Conservation (phyloP, 306 rosid species). For the Dalbergia cultrata region DNA sequence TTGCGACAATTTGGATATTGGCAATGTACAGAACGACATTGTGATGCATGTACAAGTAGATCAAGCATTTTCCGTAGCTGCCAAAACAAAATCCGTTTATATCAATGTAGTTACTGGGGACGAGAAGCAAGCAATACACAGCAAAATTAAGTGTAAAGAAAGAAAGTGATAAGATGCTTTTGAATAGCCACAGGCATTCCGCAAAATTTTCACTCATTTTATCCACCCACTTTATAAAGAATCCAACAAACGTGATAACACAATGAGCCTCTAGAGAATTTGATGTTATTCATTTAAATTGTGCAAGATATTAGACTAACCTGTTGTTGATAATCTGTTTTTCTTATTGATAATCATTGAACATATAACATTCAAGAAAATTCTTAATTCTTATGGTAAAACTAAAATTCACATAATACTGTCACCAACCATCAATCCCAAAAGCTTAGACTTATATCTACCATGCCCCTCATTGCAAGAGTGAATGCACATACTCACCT, state of each 20-base stretch:
- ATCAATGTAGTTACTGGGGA: slow-evolving; percentile 21
- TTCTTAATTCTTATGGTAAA: background rate
- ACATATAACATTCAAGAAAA: slow-evolving; percentile 3
- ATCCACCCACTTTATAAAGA: background rate
- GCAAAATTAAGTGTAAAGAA: background rate
- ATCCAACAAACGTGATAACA: slow-evolving; percentile 31
- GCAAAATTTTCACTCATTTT: background rate
- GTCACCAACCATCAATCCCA: too few relatives aligned
- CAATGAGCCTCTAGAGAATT: background rate
- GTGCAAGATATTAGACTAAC: background rate
- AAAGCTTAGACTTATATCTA: too few relatives aligned
- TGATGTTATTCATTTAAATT: background rate
- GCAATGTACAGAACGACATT: slow-evolving; percentile 90
- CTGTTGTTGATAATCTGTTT: slow-evolving; percentile 5
- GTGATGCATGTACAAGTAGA: slow-evolving; percentile 96
- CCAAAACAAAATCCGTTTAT: slow-evolving; percentile 46
- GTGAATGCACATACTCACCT: too few relatives aligned
- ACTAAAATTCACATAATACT: background rate
- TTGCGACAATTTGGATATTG: slow-evolving; percentile 97
- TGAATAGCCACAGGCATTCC: background rate
- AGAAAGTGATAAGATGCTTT: slow-evolving; percentile 7
- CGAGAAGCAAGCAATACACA: slow-evolving; percentile 29
- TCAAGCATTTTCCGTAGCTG: slow-evolving; percentile 98
- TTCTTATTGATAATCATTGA: slow-evolving; percentile 13
- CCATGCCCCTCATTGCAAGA: too few relatives aligned